These are phyloP conservation scores for Ochetophila trinervis DNA, from an alignment of 306 rosid species.

Conservation along the genomic window DNA sequence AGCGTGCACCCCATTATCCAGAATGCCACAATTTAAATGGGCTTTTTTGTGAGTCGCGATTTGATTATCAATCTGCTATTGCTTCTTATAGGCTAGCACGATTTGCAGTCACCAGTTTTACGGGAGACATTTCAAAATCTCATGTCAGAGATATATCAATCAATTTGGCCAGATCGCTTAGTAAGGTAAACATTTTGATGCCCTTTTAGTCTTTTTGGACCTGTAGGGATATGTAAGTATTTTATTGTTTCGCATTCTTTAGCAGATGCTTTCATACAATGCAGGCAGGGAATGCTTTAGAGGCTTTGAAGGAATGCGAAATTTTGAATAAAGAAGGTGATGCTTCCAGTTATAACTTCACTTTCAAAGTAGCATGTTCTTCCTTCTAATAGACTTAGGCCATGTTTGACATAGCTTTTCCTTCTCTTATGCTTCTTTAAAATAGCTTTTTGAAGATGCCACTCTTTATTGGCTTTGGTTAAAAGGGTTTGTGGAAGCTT, in stretches of 20 bases:
- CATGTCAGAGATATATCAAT: conserved; percentile 56
- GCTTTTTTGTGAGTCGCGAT: conserved; percentile 74
- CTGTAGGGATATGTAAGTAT: background rate
- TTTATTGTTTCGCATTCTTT: conserved; percentile 2
- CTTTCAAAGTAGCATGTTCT: background rate
- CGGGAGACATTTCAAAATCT: conserved; percentile 42
- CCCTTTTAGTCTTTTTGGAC: conserved; percentile 5
- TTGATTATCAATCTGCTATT: conserved; percentile 71
- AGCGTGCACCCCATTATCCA: conserved; percentile 78
- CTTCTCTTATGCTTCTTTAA: no score
- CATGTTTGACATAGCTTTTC: no score
- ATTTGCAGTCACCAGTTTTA: conserved; percentile 38
- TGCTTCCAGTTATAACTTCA: conserved; percentile 17
- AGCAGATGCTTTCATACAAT: conserved; percentile 24
- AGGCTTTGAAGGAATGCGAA: conserved; percentile 81
- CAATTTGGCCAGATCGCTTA: conserved; percentile 80
- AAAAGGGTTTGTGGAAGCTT: no score
- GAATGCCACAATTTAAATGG: conserved; percentile 87
- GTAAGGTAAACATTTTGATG: conserved; percentile 43
- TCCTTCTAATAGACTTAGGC: conserved; percentile 9
- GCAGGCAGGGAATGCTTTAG: conserved; percentile 78
- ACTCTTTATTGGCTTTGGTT: no score
- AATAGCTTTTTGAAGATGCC: no score
- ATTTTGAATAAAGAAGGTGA: conserved; percentile 78
- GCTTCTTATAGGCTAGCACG: conserved; percentile 69